Evolutionary conservation across 495 filamentous ascomycete genomes (phyloP), one percentile per base, ranked within the genome.

Genomic region (Bryoglossum gracile): DNA sequence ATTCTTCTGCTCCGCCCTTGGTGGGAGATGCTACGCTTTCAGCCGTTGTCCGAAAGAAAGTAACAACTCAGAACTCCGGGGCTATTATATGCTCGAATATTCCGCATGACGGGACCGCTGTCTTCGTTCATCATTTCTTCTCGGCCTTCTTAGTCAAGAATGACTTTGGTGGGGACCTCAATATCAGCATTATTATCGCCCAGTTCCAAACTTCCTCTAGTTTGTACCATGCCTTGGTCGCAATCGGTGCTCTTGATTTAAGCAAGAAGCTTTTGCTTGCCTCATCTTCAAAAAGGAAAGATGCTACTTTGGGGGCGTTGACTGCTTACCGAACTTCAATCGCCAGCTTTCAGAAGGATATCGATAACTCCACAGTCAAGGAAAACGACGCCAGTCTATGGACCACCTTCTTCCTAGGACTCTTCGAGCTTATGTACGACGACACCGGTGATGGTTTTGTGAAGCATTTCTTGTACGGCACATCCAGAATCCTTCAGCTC

Each of bases 351-450:
- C 54, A 40, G 13, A 23, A n/a, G 3, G 49, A 48, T 0, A 35
- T 56, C 8, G n/a, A 43, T n/a, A 14, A 34, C 25, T 1, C 13
- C 3, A 28, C 28, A 5, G 6, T 47, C 18, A 3, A 19, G 10
- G 3, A 47, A 24, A 49, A 37, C 19, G 36, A 56, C 16, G 40
- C 34, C 14, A 18, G 21, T 10, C 22, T 58, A 1, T 58, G 56
- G 56, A 55, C 22, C 8, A 58, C 56, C 1, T 52, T 58, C 25
- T 50, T 58, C 14, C 43, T 55, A 8, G 56, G 56, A 0, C 18
- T 58, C 1, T 58, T 58, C 28, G 53, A 56, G 45, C 48, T 58
- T 3, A 54, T 58, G 51, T 52, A 41, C 19, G 56, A 58, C 42
- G n/a, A n/a, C 6, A 24, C 56, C 13, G 56, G 56, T 13, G 51